A percentile compares a stretch with the other conserved stretches of the same genome.
Evolutionary conservation across 2,329 filamentous ascomycete species (phyloP).

Genomic region (Colletotrichum sublineola): DNA sequence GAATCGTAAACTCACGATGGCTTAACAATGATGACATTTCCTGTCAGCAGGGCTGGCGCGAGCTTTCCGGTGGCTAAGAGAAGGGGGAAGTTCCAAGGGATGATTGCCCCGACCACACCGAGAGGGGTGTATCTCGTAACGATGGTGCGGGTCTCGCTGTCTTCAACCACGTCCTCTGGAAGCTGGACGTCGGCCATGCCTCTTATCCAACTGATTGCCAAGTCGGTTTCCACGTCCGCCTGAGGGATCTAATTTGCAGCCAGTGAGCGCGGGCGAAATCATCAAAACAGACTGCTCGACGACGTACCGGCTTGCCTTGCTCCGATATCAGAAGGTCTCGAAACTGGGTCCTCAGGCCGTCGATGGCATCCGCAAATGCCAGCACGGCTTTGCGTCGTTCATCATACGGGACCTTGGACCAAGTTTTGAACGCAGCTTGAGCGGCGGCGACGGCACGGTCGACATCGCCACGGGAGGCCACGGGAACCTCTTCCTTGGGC

Average conservation of each 20-base stretch:
- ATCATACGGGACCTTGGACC: slow-evolving; percentile 46
- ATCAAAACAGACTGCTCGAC: background rate
- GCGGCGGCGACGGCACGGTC: slow-evolving; percentile 49
- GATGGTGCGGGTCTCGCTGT: slow-evolving; percentile 52
- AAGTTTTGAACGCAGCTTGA: slow-evolving; percentile 47
- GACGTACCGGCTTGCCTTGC: slow-evolving; percentile 48
- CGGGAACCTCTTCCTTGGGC: slow-evolving; percentile 55
- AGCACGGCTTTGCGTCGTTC: slow-evolving; percentile 45
- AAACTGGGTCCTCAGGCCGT: slow-evolving; percentile 43
- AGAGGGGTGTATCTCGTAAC: slow-evolving; percentile 55
- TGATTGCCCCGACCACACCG: slow-evolving; percentile 57
- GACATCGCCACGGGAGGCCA: slow-evolving; percentile 48
- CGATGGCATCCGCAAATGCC: slow-evolving; percentile 47
- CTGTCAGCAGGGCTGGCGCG: slow-evolving; percentile 67
- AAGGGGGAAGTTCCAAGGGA: slow-evolving; percentile 72
- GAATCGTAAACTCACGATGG: slow-evolving; percentile 54
- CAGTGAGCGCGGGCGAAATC: background rate
- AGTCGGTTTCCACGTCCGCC: slow-evolving; percentile 46
- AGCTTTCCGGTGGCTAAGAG: slow-evolving; percentile 66
- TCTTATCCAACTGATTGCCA: slow-evolving; percentile 47
- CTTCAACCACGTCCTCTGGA: slow-evolving; percentile 55
- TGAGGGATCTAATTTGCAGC: slow-evolving; percentile 37
- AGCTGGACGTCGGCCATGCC: slow-evolving; percentile 50
- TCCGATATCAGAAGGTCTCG: slow-evolving; percentile 46
- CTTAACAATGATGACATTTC: slow-evolving; percentile 69